These are phyloP conservation scores for Kwoniella sp. DNA, from an alignment of 768 basidiomycete species.

Conservation along the genomic window DNA sequence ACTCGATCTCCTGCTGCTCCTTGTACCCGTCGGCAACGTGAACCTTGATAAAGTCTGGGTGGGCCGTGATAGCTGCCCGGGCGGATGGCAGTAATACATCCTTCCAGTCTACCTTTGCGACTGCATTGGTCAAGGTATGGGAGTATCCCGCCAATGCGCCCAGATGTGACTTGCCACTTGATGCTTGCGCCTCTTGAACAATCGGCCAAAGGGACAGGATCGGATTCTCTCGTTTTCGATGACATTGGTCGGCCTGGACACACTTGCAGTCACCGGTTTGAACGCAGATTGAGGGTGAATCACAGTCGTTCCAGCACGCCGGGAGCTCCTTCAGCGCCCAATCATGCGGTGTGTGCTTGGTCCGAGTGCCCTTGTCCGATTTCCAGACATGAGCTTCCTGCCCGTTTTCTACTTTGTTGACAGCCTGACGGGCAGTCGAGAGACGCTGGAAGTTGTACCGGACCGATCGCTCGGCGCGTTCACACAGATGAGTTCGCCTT, in stretches of 20 bases:
- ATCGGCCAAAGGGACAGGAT: conserved; percentile 23
- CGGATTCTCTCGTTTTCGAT: conserved; percentile 31
- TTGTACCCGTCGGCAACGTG: conserved; percentile 44
- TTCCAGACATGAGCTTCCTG: conserved; percentile 10
- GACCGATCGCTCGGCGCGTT: conserved; percentile 23
- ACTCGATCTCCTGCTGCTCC: conserved; percentile 36
- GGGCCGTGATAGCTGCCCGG: conserved; percentile 25
- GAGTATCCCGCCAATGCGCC: conserved; percentile 12
- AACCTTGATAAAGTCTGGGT: conserved; percentile 42
- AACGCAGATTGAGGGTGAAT: conserved; percentile 46
- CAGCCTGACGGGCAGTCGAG: conserved; percentile 9
- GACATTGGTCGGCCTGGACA: conserved; percentile 45
- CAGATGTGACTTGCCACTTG: conserved; percentile 13
- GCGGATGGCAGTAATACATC: conserved; percentile 45
- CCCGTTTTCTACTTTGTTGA: conserved; percentile 5
- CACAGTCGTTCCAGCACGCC: conserved; percentile 49
- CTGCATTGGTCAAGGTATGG: conserved; percentile 18
- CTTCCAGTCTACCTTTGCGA: conserved; percentile 32
- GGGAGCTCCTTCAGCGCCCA: conserved; percentile 45
- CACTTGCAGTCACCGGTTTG: conserved; percentile 49
- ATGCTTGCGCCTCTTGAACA: background rate
- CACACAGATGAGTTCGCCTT: conserved; percentile 30
- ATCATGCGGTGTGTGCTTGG: conserved; percentile 15
- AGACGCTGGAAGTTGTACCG: conserved; percentile 18
- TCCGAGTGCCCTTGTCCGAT: conserved; percentile 1